Base-by-base conservation (phyloP, 164 flowering plant genomes). In the Euptelea pleiosperma region DNA sequence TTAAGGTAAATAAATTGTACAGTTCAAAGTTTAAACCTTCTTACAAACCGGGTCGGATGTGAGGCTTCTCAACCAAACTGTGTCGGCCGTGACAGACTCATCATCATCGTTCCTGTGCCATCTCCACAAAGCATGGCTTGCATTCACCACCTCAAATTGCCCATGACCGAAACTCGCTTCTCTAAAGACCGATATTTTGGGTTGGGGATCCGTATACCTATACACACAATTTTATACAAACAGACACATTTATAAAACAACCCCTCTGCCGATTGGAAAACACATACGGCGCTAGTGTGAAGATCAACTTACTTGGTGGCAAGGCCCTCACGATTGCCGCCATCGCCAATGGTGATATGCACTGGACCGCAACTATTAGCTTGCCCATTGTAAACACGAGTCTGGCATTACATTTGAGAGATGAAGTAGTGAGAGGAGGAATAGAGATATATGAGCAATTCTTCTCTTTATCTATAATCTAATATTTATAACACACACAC, bases 121-220 rank as follows among this genome's bases (percentile, higher is more conserved):
- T 14, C 72, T 62, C 96, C 96, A 91, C 29, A 33, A 46, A 8
- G 93, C 85, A 66, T 80, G 78, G 22, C 60, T 84, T 42, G 52
- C 78, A 60, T 91, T 84, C 60, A 80, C 68, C 61, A 91, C 77
- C 55, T 72, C 62, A 1, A 87, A 39, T 42, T 58, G 67, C 9
- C 91, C 96, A 44, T 88, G 96, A 52, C 97, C 97, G 41, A 87
- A 91, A 63, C 96, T 87, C 2, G 97, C 84, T 68, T 91, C 96
- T 48, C 96, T 79, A 56, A 84, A 86, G 0, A 75, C 3, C 1
- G 97, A 91, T 53, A 79, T 79, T 0, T 51, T 22, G 0, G 89
- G 83, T 12, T 69, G 43, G 7, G 92, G 97, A 26, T 81, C 62
- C 19, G 22, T 21, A 44, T 60, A 87, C 63, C 91, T 89, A 70